These are phyloP conservation scores for Xylariaceae sp. DNA, from an alignment of 2,329 filamentous ascomycete genomes.

Conservation along the genomic window DNA sequence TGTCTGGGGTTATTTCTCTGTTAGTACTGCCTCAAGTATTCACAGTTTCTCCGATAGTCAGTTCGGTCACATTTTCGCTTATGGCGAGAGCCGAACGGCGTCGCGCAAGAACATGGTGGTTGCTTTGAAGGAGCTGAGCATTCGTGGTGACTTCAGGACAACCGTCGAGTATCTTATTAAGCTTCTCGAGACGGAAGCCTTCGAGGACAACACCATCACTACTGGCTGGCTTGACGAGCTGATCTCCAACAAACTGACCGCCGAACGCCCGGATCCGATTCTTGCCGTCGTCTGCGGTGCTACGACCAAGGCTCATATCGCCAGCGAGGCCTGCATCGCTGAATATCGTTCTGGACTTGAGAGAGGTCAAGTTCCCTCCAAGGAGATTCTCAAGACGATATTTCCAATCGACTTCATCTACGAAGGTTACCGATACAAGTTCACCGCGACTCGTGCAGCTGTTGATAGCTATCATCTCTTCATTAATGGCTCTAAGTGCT, in stretches of 20 bases:
- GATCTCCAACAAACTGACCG: constrained; percentile 95
- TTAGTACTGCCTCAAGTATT: constrained; percentile 93
- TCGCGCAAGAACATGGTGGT: constrained; percentile 99
- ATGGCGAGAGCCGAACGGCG: constrained; percentile 94
- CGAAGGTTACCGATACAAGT: constrained; percentile 95
- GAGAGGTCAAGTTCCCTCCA: constrained; percentile 95
- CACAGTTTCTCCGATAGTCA: constrained; percentile 99
- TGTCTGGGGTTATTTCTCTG: constrained; percentile 99
- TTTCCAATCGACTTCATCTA: constrained; percentile 99
- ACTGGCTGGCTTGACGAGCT: constrained; percentile 99
- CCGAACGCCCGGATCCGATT: constrained; percentile 90
- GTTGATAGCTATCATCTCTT: constrained; percentile 95
- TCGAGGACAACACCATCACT: constrained; percentile 98
- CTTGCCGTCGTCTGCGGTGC: constrained; percentile 95
- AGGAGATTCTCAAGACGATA: constrained; percentile 95
- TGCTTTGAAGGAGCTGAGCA: constrained; percentile 96
- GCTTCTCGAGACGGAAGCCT: constrained; percentile 95
- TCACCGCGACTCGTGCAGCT: constrained; percentile 92
- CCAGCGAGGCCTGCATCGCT: constrained; percentile 84
- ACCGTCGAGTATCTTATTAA: constrained; percentile 99
- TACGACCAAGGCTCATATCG: constrained; percentile 89
- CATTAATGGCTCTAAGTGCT: constrained; percentile 97
- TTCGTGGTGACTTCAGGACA: constrained; percentile 98
- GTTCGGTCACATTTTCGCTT: constrained; percentile 99
- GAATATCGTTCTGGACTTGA: constrained; percentile 89